phyloP scores from a whole-genome alignment of 371 early-diverging fungal genomes.

The Rhizopus sp. region DNA sequence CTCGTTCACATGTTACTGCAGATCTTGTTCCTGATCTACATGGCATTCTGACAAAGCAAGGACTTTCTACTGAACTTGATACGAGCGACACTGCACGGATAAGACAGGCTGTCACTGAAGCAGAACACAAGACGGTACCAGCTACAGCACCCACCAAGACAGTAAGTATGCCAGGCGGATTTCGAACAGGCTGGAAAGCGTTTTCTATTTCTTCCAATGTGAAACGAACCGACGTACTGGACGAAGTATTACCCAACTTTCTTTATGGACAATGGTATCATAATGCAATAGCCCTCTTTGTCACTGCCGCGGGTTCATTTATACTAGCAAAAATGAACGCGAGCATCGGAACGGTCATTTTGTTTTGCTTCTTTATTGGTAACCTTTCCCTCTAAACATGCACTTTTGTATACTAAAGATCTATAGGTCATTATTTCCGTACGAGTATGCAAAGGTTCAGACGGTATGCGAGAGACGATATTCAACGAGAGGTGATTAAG shows the following conservation, averaged over 20 bases:
- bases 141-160: conserved; percentile 5
- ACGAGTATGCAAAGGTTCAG: conserved; percentile 67
- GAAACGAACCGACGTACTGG: conserved; percentile 6
- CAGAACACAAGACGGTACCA: conserved; percentile 37
- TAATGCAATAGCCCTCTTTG: conserved; percentile 33
- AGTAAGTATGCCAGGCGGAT: conserved; percentile 24
- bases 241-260: conserved; percentile 14
- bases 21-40: conserved; percentile 33
- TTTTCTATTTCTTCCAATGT: conserved; percentile 14
- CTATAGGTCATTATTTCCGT: conserved; percentile 68
- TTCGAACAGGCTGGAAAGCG: conserved; percentile 43
- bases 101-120: conserved; percentile 30
- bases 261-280: conserved; percentile 39
- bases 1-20: neutral
- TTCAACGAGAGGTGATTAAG: conserved; percentile 62
- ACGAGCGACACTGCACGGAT: conserved; percentile 34
- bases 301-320: conserved; percentile 39
- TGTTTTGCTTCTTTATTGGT: conserved; percentile 57
- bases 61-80: conserved; percentile 39
- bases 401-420: neutral
- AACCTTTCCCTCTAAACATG: conserved; percentile 10
- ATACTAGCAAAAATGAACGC: conserved; percentile 49
- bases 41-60: conserved; percentile 8
- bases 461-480: conserved; percentile 70
- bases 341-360: conserved; percentile 51